Evolutionary conservation across 768 basidiomycete genomes (phyloP), one percentile per base, ranked within the genome.

Genomic region (Suillus subaureus): DNA sequence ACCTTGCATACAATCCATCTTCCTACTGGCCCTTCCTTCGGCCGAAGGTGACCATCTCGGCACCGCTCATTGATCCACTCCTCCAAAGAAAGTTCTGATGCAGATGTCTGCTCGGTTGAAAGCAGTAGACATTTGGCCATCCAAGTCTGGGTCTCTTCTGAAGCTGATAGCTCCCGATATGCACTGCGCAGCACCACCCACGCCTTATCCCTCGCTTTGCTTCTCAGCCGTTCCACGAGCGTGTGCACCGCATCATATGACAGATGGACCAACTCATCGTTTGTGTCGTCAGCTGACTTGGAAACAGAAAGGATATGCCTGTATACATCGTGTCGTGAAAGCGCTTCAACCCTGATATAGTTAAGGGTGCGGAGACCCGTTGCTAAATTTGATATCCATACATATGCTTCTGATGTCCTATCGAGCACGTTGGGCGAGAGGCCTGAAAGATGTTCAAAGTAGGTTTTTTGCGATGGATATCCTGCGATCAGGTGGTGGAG

Each of bases 391-490:
- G 71, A 73, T 21, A 92, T 78, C 91, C 91, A 93, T 18, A 56
- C 63, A 21, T 78, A 72, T 1, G 78, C 76, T 4, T 74, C 71
- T 2, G 80, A 81, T 4, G 72, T 64, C 54, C 70, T 71, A 16
- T 80, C 77, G 1, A 88, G 72, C 40, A 85, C 73, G 6, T 73
- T 69, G 28, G 74, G 70, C 75, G 74, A 62, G 28, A 73, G 47
- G 15, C 18, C 16, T 60, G 58, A 67, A 15, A 73, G 66, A 55
- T 70, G 74, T 18, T 72, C 70, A 33, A 77, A 62, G 63, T 85
- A 92, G 11, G 81, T 68, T 61, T 78, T 76, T 71, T 92, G 91
- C 1, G 89, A 91, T 4, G 92, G 92, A 74, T 89, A 90, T 6
- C 79, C 74, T 9, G 80, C 69, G 18, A 84, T 74, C 12, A 93